These are phyloP conservation scores for Knufia fluminis DNA, from an alignment of 2,329 filamentous ascomycete species.

Conservation along the genomic window DNA sequence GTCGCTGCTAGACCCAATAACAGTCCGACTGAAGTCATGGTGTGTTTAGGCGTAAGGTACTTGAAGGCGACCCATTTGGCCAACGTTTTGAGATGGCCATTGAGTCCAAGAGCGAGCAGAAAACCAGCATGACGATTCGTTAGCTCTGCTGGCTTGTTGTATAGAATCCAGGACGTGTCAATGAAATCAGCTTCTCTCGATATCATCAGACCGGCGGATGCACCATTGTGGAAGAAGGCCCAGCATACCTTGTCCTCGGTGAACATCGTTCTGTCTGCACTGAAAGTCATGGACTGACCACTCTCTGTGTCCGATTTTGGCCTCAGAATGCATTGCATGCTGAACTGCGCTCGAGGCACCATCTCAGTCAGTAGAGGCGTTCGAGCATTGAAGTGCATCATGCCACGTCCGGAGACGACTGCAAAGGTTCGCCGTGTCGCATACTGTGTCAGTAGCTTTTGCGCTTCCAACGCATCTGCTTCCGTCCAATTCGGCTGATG, in stretches of 20 bases:
- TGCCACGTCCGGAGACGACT: constrained; percentile 74
- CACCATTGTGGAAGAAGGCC: constrained; percentile 97
- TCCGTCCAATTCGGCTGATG: constrained; percentile 72
- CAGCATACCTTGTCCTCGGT: constrained; percentile 96
- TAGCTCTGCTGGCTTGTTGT: constrained; percentile 88
- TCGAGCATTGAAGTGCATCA: constrained; percentile 80
- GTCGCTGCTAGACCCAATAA: constrained; percentile 85
- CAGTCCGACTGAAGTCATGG: constrained; percentile 97
- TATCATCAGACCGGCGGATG: constrained; percentile 84
- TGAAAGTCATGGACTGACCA: constrained; percentile 44
- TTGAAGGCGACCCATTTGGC: constrained; percentile 99
- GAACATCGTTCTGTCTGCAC: constrained; percentile 78
- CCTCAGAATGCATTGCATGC: constrained; percentile 81
- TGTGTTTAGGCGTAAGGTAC: constrained; percentile 97
- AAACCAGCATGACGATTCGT: constrained; percentile 97
- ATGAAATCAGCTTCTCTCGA: constrained; percentile 85
- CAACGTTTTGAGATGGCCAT: constrained; percentile 85
- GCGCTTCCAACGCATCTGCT: constrained; percentile 77
- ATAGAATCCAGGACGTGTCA: constrained; percentile 97
- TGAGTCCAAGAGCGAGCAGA: constrained; percentile 78
- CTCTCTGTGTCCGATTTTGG: constrained; percentile 67
- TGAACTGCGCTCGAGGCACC: constrained; percentile 82
- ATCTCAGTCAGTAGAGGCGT: constrained; percentile 87
- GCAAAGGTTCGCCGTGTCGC: constrained; percentile 81
- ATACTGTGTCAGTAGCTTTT: constrained; percentile 80